A percentile compares a stretch with the other conserved stretches of the same genome.
Evolutionary conservation across 345 rosid species (phyloP).

Genomic region (Cardiospermum halicacabum): DNA sequence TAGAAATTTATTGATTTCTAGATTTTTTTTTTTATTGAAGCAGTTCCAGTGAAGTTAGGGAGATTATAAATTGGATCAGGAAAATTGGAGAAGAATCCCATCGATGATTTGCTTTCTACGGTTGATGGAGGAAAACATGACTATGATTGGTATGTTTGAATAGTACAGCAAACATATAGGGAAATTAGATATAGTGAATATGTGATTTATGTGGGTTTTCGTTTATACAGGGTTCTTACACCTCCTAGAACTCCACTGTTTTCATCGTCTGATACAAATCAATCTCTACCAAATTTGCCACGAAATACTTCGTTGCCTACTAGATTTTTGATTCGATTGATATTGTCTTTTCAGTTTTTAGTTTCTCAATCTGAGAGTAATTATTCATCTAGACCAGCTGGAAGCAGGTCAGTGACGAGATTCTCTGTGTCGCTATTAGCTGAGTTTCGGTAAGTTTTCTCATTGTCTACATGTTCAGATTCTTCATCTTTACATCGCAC

Average conservation of each 20-base stretch:
- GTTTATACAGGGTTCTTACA: conserved; percentile 79
- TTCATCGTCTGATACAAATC: conserved; percentile 55
- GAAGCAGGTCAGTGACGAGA: conserved; percentile 89
- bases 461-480: too few relatives aligned
- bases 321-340: conserved; percentile 37
- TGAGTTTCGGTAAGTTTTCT: too few relatives aligned
- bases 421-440: conserved; percentile 72
- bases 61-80: conserved; percentile 72
- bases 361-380: conserved; percentile 76
- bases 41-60: conserved; percentile 65
- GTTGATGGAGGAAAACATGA: conserved; percentile 85
- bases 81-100: conserved; percentile 44
- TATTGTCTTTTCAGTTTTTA: conserved; percentile 72
- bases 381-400: conserved; percentile 68
- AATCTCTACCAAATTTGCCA: conserved; percentile 48
- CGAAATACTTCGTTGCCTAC: conserved; percentile 46
- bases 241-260: conserved; percentile 97
- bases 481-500: too few relatives aligned
- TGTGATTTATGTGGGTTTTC: too few relatives aligned
- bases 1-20: not conserved
- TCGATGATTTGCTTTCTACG: conserved; percentile 71
- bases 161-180: too few relatives aligned
- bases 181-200: too few relatives aligned
- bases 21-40: not conserved
- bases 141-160: conserved; percentile 97